A percentile compares a stretch with the other conserved stretches of the same genome.
These are phyloP conservation scores for Ajuga reptans DNA, from an alignment of 305 asterid species.

Conservation along the genomic window DNA sequence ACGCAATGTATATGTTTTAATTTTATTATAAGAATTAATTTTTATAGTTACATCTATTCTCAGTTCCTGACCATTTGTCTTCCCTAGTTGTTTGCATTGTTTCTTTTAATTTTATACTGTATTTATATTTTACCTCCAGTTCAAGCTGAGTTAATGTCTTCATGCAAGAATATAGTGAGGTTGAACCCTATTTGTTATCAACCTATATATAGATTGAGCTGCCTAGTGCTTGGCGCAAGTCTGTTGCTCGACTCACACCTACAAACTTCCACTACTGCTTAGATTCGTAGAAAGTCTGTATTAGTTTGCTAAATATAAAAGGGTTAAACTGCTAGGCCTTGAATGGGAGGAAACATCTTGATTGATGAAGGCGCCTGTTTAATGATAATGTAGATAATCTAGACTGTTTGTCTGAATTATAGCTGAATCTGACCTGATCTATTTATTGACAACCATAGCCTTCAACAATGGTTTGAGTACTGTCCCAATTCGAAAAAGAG, in stretches of 20 bases:
- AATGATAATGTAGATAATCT: not conserved
- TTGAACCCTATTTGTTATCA: no score
- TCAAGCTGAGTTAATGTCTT: not conserved
- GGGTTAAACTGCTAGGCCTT: not conserved
- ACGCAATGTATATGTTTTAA: not conserved
- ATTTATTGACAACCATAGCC: conserved; percentile 33
- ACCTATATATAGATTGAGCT: not conserved
- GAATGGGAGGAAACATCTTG: not conserved
- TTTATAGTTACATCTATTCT: not conserved
- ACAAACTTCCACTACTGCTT: not conserved
- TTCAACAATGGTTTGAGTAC: conserved; percentile 95
- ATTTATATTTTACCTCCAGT: not conserved
- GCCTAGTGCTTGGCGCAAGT: not conserved
- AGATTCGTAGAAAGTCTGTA: not conserved
- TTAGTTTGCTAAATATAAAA: not conserved
- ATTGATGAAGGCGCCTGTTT: not conserved
- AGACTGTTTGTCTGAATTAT: not conserved
- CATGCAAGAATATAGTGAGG: not conserved
- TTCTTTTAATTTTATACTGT: no score
- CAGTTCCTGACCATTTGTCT: not conserved
- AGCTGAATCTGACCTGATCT: conserved; percentile 3
- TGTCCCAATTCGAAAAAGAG: conserved; percentile 74
- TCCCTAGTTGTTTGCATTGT: not conserved
- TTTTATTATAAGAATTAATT: not conserved
- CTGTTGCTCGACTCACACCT: not conserved